phyloP scores from a whole-genome alignment of 2,329 filamentous ascomycete species.

The Aureobasidium leucospermi region DNA sequence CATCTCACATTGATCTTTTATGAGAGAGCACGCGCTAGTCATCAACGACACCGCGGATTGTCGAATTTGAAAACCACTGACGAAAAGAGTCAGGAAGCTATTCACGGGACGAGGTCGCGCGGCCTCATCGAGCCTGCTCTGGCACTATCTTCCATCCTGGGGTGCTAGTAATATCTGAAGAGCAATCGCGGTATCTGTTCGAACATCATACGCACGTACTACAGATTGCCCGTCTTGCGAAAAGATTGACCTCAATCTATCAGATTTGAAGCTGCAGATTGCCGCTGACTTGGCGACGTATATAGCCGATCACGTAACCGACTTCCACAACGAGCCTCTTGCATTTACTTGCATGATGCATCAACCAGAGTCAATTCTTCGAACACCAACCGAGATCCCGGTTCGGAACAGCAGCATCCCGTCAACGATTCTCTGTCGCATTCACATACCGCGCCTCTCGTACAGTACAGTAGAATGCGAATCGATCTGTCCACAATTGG shows the following conservation, averaged over 20 bases:
- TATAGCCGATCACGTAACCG: constrained; percentile 6
- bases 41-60: background rate
- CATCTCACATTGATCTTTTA: background rate
- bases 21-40: background rate
- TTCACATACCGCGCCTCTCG: background rate
- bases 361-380: background rate
- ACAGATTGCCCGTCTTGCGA: background rate
- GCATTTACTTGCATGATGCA: constrained; percentile 10
- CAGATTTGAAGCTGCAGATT: constrained; percentile 7
- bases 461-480: background rate
- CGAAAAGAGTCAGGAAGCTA: too few relatives aligned
- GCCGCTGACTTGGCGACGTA: constrained; percentile 1
- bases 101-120: too few relatives aligned
- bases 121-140: too few relatives aligned
- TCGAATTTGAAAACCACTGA: too few relatives aligned
- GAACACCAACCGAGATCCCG: background rate
- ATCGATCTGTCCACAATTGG: too few relatives aligned
- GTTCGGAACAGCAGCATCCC: background rate
- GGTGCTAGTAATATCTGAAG: background rate
- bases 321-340: constrained; percentile 9
- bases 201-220: constrained; percentile 5
- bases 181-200: background rate
- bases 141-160: too few relatives aligned
- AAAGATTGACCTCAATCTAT: constrained; percentile 4
- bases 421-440: background rate